phyloP scores from a whole-genome alignment of 2,329 filamentous ascomycete species.

The Cadophora malorum region DNA sequence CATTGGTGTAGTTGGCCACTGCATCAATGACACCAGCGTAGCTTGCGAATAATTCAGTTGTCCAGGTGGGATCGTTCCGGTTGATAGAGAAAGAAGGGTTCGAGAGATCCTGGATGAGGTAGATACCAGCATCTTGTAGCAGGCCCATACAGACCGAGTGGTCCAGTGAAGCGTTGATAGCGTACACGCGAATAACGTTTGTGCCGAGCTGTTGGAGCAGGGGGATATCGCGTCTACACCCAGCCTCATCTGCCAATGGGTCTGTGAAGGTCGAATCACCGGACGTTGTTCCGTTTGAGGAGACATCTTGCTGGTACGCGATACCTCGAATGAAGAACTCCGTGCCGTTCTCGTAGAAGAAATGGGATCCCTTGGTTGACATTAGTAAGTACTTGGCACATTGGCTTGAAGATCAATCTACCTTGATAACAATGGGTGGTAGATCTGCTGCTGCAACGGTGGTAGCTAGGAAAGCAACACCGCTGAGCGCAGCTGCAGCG shows the following conservation, averaged over 20 bases:
- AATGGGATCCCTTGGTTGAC: constrained; percentile 44
- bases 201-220: constrained; percentile 79
- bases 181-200: constrained; percentile 95
- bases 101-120: constrained; percentile 89
- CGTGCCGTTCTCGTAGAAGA: constrained; percentile 61
- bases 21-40: constrained; percentile 87
- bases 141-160: constrained; percentile 86
- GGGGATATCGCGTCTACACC: constrained; percentile 86
- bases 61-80: constrained; percentile 80
- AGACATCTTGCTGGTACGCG: constrained; percentile 88
- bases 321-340: constrained; percentile 96
- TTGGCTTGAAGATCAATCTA: constrained; percentile 40
- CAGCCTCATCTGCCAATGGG: constrained; percentile 74
- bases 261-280: constrained; percentile 71
- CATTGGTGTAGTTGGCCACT: constrained; percentile 84
- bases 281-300: constrained; percentile 59
- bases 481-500: constrained; percentile 52
- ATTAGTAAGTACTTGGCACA: constrained; percentile 18
- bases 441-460: constrained; percentile 61
- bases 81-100: constrained; percentile 85
- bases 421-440: constrained; percentile 58
- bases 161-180: constrained; percentile 79
- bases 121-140: constrained; percentile 86
- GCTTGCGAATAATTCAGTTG: constrained; percentile 75
- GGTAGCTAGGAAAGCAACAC: constrained; percentile 58